phyloP scores from a whole-genome alignment of 441 rosid genomes.

The Erodium texanum region DNA sequence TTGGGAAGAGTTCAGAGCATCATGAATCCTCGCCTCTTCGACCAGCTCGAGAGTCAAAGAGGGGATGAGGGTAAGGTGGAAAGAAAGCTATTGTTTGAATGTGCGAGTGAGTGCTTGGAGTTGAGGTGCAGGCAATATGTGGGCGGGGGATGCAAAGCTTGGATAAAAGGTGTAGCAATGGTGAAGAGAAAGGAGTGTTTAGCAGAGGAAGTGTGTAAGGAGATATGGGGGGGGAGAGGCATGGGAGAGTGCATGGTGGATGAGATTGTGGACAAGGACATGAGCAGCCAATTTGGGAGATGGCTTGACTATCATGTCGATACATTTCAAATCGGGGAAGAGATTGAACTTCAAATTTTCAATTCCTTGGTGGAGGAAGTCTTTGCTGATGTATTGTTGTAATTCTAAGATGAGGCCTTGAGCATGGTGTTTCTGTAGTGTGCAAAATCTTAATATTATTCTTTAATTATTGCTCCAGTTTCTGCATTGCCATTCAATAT shows the following conservation, averaged over 20 bases:
- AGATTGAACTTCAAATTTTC: conserved; percentile 49
- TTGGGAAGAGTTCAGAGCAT: conserved; percentile 35
- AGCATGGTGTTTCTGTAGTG: not conserved
- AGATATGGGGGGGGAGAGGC: conserved; percentile 50
- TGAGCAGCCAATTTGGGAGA: conserved; percentile 71
- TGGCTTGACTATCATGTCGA: conserved; percentile 72
- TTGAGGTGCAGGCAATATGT: conserved; percentile 40
- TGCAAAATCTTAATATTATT: not conserved
- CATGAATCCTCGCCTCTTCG: conserved; percentile 52
- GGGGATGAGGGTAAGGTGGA: conserved; percentile 31
- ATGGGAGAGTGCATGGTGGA: conserved; percentile 84
- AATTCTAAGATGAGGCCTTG: not conserved
- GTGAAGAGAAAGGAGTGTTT: conserved; percentile 46
- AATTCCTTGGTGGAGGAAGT: conserved; percentile 56
- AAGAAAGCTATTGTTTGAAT: conserved; percentile 57
- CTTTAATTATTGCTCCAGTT: not conserved
- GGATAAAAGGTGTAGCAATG: conserved; percentile 39
- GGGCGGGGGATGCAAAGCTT: conserved; percentile 46
- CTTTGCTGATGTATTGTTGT: conserved; percentile 34
- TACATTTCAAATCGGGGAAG: conserved; percentile 47
- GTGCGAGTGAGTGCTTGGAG: conserved; percentile 58
- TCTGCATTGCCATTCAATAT: not conserved
- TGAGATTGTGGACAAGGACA: conserved; percentile 83
- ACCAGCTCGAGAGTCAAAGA: conserved; percentile 46
- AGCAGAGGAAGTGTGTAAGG: conserved; percentile 67